These are phyloP conservation scores for Cryptococcus deneoformans DNA, from an alignment of 1,284 basidiomycete genomes.

Conservation along the genomic window DNA sequence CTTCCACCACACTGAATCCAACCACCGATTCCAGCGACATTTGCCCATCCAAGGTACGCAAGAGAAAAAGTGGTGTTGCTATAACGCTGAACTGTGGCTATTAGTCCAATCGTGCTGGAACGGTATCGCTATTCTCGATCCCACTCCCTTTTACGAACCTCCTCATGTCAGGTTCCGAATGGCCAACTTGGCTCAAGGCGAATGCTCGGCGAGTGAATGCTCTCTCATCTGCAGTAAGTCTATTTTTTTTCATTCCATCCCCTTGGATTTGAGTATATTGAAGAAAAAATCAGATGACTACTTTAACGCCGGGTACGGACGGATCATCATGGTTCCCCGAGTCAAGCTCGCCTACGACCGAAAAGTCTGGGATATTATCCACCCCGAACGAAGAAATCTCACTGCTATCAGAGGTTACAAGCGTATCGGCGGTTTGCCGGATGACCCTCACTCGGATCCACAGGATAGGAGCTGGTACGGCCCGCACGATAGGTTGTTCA, in stretches of 20 bases:
- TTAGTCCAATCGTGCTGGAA: conserved; percentile 93
- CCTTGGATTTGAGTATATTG: neutral
- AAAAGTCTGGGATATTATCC: conserved; percentile 90
- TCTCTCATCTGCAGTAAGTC: conserved; percentile 83
- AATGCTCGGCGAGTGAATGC: conserved; percentile 92
- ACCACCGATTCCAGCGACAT: conserved; percentile 79
- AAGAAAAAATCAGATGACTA: conserved; percentile 56
- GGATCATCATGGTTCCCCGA: conserved; percentile 93
- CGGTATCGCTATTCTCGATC: conserved; percentile 88
- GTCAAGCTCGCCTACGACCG: conserved; percentile 94
- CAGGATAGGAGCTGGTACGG: conserved; percentile 92
- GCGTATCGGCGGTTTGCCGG: conserved; percentile 83
- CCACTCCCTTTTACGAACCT: conserved; percentile 84
- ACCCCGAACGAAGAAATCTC: conserved; percentile 79
- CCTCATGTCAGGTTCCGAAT: conserved; percentile 89
- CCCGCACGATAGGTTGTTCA: conserved; percentile 88
- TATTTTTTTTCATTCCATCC: neutral
- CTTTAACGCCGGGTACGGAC: conserved; percentile 86
- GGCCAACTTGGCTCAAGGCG: conserved; percentile 72
- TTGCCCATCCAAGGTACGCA: conserved; percentile 69
- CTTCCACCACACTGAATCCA: conserved; percentile 75
- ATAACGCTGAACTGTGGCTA: neutral
- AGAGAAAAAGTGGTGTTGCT: neutral
- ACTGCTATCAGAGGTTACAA: conserved; percentile 90
- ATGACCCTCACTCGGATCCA: conserved; percentile 89